Percentiles rank a stretch among this genome's conserved stretches.
These are phyloP conservation scores for Talaromyces sp. DNA, from an alignment of 2,329 filamentous ascomycete species.

Conservation along the genomic window DNA sequence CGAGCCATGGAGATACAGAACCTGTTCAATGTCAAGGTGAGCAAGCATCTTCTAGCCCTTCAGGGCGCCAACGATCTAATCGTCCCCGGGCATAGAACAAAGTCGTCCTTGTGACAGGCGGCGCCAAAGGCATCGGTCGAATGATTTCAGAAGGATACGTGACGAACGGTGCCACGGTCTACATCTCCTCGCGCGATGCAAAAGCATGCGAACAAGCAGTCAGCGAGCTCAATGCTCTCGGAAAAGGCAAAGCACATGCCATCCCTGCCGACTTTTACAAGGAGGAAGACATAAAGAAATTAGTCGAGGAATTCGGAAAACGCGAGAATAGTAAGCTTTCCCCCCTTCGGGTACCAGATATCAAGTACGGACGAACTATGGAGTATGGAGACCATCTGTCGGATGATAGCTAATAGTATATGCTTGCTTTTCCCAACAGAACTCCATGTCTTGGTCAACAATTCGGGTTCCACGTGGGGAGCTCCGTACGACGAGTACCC, in stretches of 20 bases:
- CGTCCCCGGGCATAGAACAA: conserved; percentile 32
- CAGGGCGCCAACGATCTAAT: conserved; percentile 37
- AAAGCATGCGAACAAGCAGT: conserved; percentile 48
- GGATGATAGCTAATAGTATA: not conserved
- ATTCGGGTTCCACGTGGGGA: conserved; percentile 54
- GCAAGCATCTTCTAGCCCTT: conserved; percentile 31
- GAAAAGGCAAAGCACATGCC: conserved; percentile 50
- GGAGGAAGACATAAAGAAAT: conserved; percentile 48
- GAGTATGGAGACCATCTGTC: not conserved
- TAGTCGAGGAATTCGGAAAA: conserved; percentile 49
- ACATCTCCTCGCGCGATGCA: conserved; percentile 53
- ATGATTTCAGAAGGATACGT: conserved; percentile 55
- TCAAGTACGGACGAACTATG: not conserved
- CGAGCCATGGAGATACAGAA: conserved; percentile 51
- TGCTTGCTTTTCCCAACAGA: conserved; percentile 30
- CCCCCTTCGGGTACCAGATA: not conserved
- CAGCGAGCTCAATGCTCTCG: conserved; percentile 48
- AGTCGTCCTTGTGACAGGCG: conserved; percentile 50
- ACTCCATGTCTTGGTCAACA: conserved; percentile 50
- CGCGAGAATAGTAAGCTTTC: conserved; percentile 55
- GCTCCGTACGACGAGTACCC: conserved; percentile 57
- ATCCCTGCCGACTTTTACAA: conserved; percentile 52
- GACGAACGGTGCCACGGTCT: conserved; percentile 51
- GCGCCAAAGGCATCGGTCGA: conserved; percentile 51
- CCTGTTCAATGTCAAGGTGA: conserved; percentile 59